Evolutionary conservation across 345 rosid genomes (phyloP).

Genomic region (Hevea brasiliensis): DNA sequence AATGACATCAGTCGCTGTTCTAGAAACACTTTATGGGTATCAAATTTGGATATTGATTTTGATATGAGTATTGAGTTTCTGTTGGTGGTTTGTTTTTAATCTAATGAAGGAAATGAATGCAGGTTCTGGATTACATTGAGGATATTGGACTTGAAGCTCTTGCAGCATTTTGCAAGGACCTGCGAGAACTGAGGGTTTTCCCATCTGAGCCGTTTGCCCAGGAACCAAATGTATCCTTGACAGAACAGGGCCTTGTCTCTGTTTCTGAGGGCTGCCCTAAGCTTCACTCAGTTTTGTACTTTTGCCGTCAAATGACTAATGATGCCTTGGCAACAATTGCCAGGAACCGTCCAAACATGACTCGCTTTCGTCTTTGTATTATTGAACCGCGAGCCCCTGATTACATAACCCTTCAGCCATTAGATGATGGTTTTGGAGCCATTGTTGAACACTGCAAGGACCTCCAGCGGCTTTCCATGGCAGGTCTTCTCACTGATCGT

Average conservation of each 20-base stretch:
- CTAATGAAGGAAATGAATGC: slow-evolving; percentile 26
- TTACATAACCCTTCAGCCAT: slow-evolving; percentile 70
- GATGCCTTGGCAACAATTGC: slow-evolving; percentile 75
- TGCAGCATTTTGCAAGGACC: slow-evolving; percentile 72
- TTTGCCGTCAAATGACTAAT: slow-evolving; percentile 80
- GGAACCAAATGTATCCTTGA: slow-evolving; percentile 60
- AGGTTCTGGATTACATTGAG: slow-evolving; percentile 92
- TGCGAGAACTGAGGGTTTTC: slow-evolving; percentile 84
- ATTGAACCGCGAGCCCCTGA: slow-evolving; percentile 78
- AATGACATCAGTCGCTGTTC: too few relatives aligned
- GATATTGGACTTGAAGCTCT: slow-evolving; percentile 80
- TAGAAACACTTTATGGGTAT: not conserved
- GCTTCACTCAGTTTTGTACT: slow-evolving; percentile 80
- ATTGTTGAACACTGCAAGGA: slow-evolving; percentile 81
- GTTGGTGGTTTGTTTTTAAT: not conserved
- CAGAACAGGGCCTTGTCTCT: slow-evolving; percentile 80
- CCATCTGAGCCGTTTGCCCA: slow-evolving; percentile 77
- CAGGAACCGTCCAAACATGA: slow-evolving; percentile 64
- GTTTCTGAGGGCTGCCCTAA: slow-evolving; percentile 82
- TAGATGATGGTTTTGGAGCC: slow-evolving; percentile 91
- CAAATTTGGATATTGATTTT: slow-evolving; percentile 1
- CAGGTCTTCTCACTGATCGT: slow-evolving; percentile 85
- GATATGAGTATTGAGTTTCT: not conserved
- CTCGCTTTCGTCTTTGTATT: slow-evolving; percentile 86
- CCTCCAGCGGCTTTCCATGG: slow-evolving; percentile 76